Evolutionary conservation across 2,329 filamentous ascomycete genomes (phyloP).

Genomic region (Trichoderma brevicompactum): DNA sequence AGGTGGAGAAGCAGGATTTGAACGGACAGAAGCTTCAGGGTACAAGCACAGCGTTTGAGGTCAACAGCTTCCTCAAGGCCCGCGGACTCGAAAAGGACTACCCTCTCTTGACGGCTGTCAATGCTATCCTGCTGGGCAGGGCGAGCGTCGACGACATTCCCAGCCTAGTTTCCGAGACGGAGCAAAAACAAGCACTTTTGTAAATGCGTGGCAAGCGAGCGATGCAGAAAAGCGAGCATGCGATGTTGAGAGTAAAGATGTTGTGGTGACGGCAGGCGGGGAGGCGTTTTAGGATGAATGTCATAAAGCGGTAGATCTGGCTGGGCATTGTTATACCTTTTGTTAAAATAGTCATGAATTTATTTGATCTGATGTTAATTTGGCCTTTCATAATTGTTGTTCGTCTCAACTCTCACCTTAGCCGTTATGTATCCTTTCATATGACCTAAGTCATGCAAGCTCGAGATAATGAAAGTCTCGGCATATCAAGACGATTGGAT

Average conservation of each 20-base stretch:
- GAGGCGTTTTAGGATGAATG: conserved; percentile 25
- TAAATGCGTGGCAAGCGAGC: conserved; percentile 3
- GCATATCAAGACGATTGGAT: no score
- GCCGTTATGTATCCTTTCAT: background rate
- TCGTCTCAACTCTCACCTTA: background rate
- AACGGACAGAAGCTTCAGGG: conserved; percentile 98
- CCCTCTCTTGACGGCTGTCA: conserved; percentile 89
- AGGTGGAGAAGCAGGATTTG: conserved; percentile 86
- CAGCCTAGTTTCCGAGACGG: conserved; percentile 56
- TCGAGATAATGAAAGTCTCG: no score
- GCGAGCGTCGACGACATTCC: conserved; percentile 82
- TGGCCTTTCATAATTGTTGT: background rate
- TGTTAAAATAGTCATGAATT: background rate
- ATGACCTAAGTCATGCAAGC: background rate
- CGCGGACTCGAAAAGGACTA: conserved; percentile 81
- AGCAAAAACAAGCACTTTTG: conserved; percentile 2
- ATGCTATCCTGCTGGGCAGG: conserved; percentile 75
- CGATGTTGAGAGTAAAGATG: background rate
- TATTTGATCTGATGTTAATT: background rate
- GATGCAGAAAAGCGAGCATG: background rate
- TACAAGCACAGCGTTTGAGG: conserved; percentile 87
- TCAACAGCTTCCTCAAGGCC: conserved; percentile 83
- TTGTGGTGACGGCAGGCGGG: background rate
- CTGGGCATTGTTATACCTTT: conserved; percentile 6
- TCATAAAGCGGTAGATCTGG: conserved; percentile 24